phyloP scores from a whole-genome alignment of 352 stramenopile species.

The Peronospora destructor region DNA sequence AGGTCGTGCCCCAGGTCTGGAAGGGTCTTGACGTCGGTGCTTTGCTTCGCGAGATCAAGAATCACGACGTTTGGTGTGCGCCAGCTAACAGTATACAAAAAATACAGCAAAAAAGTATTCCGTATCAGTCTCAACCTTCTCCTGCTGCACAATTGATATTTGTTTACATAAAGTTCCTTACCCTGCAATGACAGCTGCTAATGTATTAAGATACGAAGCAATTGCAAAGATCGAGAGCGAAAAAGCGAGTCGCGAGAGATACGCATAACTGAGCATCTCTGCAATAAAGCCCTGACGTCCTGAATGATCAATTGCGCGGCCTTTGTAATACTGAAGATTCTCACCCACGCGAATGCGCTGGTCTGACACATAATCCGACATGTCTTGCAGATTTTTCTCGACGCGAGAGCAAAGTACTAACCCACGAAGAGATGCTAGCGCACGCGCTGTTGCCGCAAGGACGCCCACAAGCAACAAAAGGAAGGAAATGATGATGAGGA shows the following conservation, averaged over 20 bases:
- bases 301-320: constrained; percentile 65
- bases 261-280: constrained; percentile 85
- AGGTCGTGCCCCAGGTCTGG: constrained; percentile 80
- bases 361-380: constrained; percentile 67
- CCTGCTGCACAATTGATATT: background rate
- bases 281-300: constrained; percentile 74
- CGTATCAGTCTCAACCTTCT: background rate
- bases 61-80: constrained; percentile 81
- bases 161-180: constrained; percentile 5
- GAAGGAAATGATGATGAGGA: constrained; percentile 71
- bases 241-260: constrained; percentile 75
- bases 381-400: constrained; percentile 71
- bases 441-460: constrained; percentile 40
- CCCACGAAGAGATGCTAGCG: constrained; percentile 35
- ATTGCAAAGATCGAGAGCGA: constrained; percentile 67
- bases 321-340: constrained; percentile 69
- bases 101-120: background rate
- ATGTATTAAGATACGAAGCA: constrained; percentile 76
- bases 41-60: constrained; percentile 47
- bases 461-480: constrained; percentile 64
- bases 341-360: constrained; percentile 57
- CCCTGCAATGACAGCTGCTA: constrained; percentile 74
- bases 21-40: constrained; percentile 65
- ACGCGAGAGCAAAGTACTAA: constrained; percentile 47
- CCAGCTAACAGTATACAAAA: constrained; percentile 33